Conservation (phyloP, 2,329 filamentous ascomycete genomes). For the Colletotrichum costaricense region DNA sequence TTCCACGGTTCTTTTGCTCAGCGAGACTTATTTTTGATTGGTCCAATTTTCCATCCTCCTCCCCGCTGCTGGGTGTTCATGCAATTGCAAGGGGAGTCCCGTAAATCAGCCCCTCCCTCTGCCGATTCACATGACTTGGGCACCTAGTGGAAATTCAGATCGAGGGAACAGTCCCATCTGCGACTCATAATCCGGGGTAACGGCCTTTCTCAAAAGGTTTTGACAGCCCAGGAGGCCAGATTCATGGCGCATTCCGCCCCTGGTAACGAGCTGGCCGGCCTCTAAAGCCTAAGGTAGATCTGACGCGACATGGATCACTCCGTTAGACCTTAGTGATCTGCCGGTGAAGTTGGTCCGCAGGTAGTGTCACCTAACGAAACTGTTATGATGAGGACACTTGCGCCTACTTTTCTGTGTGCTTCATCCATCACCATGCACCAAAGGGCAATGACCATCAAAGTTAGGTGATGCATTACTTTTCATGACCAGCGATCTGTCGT, state of each 20-base stretch:
- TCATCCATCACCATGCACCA: background rate
- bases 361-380: background rate
- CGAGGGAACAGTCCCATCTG: background rate
- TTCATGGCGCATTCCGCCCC: too few relatives aligned
- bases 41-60: background rate
- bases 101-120: background rate
- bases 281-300: background rate
- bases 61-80: constrained; percentile 3
- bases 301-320: background rate
- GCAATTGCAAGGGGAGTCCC: constrained; percentile 30
- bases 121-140: background rate
- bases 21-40: constrained; percentile 32
- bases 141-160: background rate
- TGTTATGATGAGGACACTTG: background rate
- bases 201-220: background rate
- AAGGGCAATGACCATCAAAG: too few relatives aligned
- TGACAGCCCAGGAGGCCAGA: background rate
- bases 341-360: too few relatives aligned
- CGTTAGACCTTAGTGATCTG: background rate
- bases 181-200: background rate
- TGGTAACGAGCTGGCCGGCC: background rate
- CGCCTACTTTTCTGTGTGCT: background rate
- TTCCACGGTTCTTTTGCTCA: background rate
- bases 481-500: constrained; percentile 5
- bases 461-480: constrained; percentile 21